A percentile compares a stretch with the other conserved stretches of the same genome.
Evolutionary conservation across 2,329 filamentous ascomycete genomes (phyloP).

Genomic region (Paecilomyces sp.): DNA sequence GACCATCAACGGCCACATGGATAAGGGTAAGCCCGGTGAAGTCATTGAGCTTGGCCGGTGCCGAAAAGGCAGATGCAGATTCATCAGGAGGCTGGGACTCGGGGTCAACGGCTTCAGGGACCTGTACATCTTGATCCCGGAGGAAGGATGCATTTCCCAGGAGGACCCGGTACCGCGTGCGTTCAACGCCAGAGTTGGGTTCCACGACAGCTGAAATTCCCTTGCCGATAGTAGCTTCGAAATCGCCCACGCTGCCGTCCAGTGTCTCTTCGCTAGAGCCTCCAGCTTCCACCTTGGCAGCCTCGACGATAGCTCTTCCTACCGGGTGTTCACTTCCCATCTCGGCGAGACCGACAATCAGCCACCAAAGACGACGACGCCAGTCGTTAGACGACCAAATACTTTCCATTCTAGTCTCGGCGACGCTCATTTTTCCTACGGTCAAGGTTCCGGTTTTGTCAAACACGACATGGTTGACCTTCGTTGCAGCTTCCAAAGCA

Average conservation of each 20-base stretch:
- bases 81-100: slow-evolving; percentile 20
- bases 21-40: slow-evolving; percentile 76
- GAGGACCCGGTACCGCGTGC: slow-evolving; percentile 67
- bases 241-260: slow-evolving; percentile 78
- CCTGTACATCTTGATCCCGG: slow-evolving; percentile 56
- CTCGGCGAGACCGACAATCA: slow-evolving; percentile 89
- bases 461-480: slow-evolving; percentile 80
- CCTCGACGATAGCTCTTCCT: slow-evolving; percentile 73
- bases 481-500: slow-evolving; percentile 82
- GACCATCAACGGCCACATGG: slow-evolving; percentile 77
- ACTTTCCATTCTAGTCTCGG: slow-evolving; percentile 58
- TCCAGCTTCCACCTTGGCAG: slow-evolving; percentile 69
- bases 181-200: slow-evolving; percentile 61
- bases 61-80: slow-evolving; percentile 14
- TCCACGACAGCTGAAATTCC: slow-evolving; percentile 79
- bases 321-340: slow-evolving; percentile 94
- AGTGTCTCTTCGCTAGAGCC: slow-evolving; percentile 65
- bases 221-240: slow-evolving; percentile 73
- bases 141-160: slow-evolving; percentile 79
- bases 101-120: slow-evolving; percentile 35
- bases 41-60: slow-evolving; percentile 26
- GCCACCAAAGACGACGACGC: slow-evolving; percentile 80
- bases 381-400: slow-evolving; percentile 64
- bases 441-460: slow-evolving; percentile 97
- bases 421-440: slow-evolving; percentile 90